Base-by-base conservation (phyloP, 73 alveolate genomes). In the Diophrys appendiculata region DNA sequence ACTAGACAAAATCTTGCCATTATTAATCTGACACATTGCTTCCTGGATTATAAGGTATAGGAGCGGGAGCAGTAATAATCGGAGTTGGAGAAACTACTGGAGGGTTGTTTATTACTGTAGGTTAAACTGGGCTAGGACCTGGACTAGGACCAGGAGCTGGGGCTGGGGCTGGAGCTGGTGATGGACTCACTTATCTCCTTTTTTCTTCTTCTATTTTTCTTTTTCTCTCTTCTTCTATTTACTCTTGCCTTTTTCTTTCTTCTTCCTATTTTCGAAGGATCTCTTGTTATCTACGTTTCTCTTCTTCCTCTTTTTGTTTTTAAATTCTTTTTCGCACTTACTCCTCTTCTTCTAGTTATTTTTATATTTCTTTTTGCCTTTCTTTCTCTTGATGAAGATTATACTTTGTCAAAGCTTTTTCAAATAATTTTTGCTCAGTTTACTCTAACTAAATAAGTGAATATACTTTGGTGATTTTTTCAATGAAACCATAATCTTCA, bases 161-260 rank as follows among this genome's bases (percentile, higher is more conserved):
- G n/a, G n/a, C n/a, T n/a, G n/a, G n/a, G n/a, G 30, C 23, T 28
- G 25, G 23, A 3, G 29, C 25, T 67, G 53, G 5, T 43, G n/a
- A 5, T 11, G 60, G n/a, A 43, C 18, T 43, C 32, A 33, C 65
- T 33, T 27, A 28, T 29, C 73, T 23, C 31, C 8, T 73, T 55
- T 55, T 3, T 26, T 43, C 43, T 79, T 14, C 67, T 76, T 79
- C 52, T 35, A 23, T 23, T 76, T 65, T 3, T 77, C 72, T 26
- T 65, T 30, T 35, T 65, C 70, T 3, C 27, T 23, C 29, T 34
- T 43, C 81, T 69, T 65, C 81, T 79, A 73, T 0, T 33, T 77
- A 18, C 33, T 31, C 33, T 22, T 24, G 1, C 33, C 67, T 71
- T 71, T 65, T 78, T 34, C 53, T 64, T 43, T 79, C 64, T 35